Base-by-base conservation (phyloP, 495 filamentous ascomycete species). In the Pseudomonodictys pantanalensis region DNA sequence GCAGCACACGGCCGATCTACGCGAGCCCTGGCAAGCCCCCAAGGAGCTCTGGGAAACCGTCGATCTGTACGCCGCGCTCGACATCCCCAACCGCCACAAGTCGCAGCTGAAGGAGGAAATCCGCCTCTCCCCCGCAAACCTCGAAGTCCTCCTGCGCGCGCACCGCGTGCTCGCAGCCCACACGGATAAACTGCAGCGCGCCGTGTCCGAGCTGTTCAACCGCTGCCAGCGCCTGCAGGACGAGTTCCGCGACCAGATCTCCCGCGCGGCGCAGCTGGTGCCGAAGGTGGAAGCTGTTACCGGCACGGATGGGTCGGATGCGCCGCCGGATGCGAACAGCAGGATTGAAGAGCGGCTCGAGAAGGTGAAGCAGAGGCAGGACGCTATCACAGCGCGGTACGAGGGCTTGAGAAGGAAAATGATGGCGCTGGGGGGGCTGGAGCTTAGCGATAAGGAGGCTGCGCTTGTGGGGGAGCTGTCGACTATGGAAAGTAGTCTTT, bases 171-270 rank as follows among this genome's bases (percentile, higher is more conserved):
- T 95, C 20, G 85, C 84, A 49, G 74, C 78, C 18, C 88, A 96
- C 71, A 93, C 90, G 0, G 78, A 86, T 61, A 75, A 76, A 5
- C 77, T 96, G 24, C 86, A 87, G 33, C 68, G 79, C 48, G 90
- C 88, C 10, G 91, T 89, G 2, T 83, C 91, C 0, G 89, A 95
- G 65, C 76, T 96, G 8, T 95, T 95, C 76, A 79, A 85, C 15
- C 81, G 87, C 22, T 92, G 88, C 64, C 82, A 90, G 65, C 76
- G 85, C 12, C 73, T 96, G 38, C 84, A 83, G 65, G 75, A 77
- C 1, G 90, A 95, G 70, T 77, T 95, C 49, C 72, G 75, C 25
- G 82, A 85, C 30, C 91, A 95, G 69, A 78, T 95, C 42, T 76
- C 70, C 58, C 83, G 85, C 60, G 79, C 84, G 3, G 80, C 81